Conservation (phyloP, 1,284 basidiomycete species). For the Heterobasidion irregulare region DNA sequence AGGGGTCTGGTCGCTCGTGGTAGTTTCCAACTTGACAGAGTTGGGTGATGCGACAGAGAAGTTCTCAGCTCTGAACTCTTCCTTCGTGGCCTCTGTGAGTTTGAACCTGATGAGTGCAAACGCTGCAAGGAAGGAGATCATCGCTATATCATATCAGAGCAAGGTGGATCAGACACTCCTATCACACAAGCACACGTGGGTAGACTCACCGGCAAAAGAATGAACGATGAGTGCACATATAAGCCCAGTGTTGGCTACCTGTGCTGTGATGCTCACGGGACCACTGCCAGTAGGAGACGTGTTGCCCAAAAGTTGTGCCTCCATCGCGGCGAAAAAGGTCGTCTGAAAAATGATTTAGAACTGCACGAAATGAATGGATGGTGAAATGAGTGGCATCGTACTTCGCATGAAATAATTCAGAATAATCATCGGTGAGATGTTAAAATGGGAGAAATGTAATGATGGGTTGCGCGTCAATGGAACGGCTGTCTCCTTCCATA, state of each 20-base stretch:
- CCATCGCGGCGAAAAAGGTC: constrained; percentile 54
- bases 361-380: background rate
- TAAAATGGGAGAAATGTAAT: too few species aligned
- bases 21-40: background rate
- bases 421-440: too few species aligned
- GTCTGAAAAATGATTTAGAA: constrained; percentile 27
- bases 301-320: constrained; percentile 42
- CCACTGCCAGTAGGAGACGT: constrained; percentile 20
- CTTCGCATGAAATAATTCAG: too few species aligned
- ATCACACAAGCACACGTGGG: background rate
- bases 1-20: background rate
- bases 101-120: constrained; percentile 51
- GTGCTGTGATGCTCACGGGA: constrained; percentile 14
- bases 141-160: constrained; percentile 24
- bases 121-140: constrained; percentile 48
- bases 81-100: constrained; percentile 38
- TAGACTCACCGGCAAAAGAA: constrained; percentile 38
- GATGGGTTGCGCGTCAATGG: too few species aligned
- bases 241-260: constrained; percentile 37
- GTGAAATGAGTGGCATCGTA: too few species aligned
- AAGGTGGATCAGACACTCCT: too few species aligned
- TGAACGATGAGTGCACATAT: constrained; percentile 46
- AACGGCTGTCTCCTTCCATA: too few species aligned
- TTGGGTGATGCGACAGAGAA: constrained; percentile 1
- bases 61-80: constrained; percentile 20